These are phyloP conservation scores for Pythium pyrilobum DNA, from an alignment of 352 stramenopile species.

Conservation along the genomic window DNA sequence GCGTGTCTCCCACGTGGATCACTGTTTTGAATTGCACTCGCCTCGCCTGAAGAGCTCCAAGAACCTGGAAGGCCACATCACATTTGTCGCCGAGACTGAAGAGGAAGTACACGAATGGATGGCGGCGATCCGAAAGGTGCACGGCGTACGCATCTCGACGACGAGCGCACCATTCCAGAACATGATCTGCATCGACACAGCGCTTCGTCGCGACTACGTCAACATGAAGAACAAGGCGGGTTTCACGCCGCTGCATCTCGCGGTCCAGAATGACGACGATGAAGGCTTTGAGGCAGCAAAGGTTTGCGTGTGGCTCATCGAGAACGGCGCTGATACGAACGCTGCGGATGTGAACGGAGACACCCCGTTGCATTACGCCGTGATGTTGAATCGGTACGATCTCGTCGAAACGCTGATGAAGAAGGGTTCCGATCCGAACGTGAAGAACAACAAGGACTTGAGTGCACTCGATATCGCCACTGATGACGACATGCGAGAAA, in stretches of 20 bases:
- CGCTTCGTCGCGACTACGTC: slow-evolving; percentile 74
- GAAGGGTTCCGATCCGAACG: slow-evolving; percentile 63
- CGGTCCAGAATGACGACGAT: slow-evolving; percentile 85
- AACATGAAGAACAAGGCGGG: slow-evolving; percentile 86
- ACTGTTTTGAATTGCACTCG: slow-evolving; percentile 84
- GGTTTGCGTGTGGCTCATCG: slow-evolving; percentile 83
- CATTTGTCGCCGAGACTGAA: slow-evolving; percentile 81
- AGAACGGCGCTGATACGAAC: slow-evolving; percentile 79
- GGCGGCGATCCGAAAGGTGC: slow-evolving; percentile 79
- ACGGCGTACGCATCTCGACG: slow-evolving; percentile 70
- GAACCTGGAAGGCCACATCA: slow-evolving; percentile 75
- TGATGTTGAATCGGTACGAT: slow-evolving; percentile 75
- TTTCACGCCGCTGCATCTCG: slow-evolving; percentile 74
- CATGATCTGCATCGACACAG: slow-evolving; percentile 88
- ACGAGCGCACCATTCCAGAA: slow-evolving; percentile 70
- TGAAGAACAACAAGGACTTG: slow-evolving; percentile 69
- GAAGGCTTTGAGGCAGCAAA: slow-evolving; percentile 87
- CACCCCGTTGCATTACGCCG: slow-evolving; percentile 82
- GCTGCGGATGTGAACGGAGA: slow-evolving; percentile 76
- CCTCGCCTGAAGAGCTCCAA: slow-evolving; percentile 80
- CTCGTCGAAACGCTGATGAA: slow-evolving; percentile 86
- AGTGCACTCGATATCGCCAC: slow-evolving; percentile 64
- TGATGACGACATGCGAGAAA: slow-evolving; percentile 75
- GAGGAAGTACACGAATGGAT: slow-evolving; percentile 87
- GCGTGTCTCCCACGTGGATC: slow-evolving; percentile 75